Percentiles rank a stretch among this genome's conserved stretches.
These are phyloP conservation scores for Paramarasmius palmivorus DNA, from an alignment of 1,284 basidiomycete genomes.

Conservation along the genomic window DNA sequence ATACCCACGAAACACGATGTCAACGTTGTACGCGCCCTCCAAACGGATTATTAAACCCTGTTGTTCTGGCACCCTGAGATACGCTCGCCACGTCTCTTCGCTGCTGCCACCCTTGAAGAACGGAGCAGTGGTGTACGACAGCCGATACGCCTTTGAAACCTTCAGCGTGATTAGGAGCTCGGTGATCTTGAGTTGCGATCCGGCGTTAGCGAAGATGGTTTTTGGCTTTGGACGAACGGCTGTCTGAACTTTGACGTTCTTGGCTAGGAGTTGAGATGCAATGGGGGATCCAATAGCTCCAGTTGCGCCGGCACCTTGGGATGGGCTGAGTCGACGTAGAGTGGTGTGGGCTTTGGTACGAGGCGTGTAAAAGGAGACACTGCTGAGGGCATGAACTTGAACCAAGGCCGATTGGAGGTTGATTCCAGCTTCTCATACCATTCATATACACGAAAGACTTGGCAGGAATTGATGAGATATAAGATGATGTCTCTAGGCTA, in stretches of 20 bases:
- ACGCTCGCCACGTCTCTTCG: too few relatives aligned
- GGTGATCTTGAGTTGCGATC: slow-evolving; percentile 29
- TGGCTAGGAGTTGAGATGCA: slow-evolving; percentile 19
- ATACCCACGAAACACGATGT: slow-evolving; percentile 4
- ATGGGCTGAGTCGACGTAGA: not conserved
- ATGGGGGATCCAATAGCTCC: slow-evolving; percentile 17
- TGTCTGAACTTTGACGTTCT: slow-evolving; percentile 5
- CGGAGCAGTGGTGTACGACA: slow-evolving; percentile 5
- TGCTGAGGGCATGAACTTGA: too few relatives aligned
- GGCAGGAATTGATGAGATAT: too few relatives aligned
- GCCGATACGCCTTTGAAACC: slow-evolving; percentile 25
- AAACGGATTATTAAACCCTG: too few relatives aligned
- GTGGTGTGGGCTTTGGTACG: too few relatives aligned
- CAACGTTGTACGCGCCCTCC: slow-evolving; percentile 26
- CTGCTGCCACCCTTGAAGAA: not conserved
- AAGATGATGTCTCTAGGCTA: too few relatives aligned
- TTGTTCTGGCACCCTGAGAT: not conserved
- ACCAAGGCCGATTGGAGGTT: too few relatives aligned
- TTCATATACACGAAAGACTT: too few relatives aligned
- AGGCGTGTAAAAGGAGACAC: too few relatives aligned
- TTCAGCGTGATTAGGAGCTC: slow-evolving; percentile 29
- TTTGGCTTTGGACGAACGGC: too few relatives aligned
- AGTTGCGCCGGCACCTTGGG: not conserved
- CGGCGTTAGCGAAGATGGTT: slow-evolving; percentile 17
- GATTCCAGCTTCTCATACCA: too few relatives aligned